Evolutionary conservation across 2,329 filamentous ascomycete genomes (phyloP).

Genomic region (Chrysoporthe deuterocubensis): DNA sequence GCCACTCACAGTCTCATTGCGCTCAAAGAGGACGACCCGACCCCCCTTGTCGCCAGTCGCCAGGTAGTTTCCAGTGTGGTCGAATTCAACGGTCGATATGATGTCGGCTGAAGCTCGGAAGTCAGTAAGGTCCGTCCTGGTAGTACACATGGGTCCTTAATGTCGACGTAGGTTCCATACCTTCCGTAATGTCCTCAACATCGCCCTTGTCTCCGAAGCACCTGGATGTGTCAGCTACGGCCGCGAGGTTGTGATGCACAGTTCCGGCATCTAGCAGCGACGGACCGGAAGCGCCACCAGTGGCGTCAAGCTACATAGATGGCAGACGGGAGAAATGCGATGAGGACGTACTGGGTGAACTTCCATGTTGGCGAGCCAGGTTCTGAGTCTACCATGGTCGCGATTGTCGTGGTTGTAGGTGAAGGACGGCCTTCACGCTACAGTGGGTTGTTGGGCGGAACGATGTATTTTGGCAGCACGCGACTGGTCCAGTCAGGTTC

Average conservation of each 20-base stretch:
- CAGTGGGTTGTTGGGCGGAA: constrained; percentile 19
- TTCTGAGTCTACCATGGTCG: constrained; percentile 96
- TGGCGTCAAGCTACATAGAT: neutral
- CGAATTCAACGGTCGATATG: constrained; percentile 89
- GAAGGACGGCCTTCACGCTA: constrained; percentile 35
- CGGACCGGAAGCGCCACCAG: neutral
- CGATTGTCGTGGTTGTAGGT: constrained; percentile 33
- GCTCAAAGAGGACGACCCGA: constrained; percentile 82
- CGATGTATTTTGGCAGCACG: constrained; percentile 17
- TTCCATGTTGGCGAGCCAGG: constrained; percentile 97
- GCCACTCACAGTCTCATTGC: constrained; percentile 88
- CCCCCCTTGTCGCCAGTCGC: constrained; percentile 91
- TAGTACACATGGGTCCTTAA: neutral
- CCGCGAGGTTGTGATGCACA: constrained; percentile 4
- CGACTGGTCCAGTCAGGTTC: constrained; percentile 18
- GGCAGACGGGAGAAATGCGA: constrained; percentile 11
- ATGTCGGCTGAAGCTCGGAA: constrained; percentile 69
- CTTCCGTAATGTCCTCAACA: constrained; percentile 97
- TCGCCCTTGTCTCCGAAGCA: constrained; percentile 99
- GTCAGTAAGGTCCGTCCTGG: constrained; percentile 32
- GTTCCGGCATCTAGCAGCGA: neutral
- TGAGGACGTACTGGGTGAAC: constrained; percentile 88
- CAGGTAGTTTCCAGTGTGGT: constrained; percentile 87
- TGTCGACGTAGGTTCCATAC: constrained; percentile 21
- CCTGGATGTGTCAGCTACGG: constrained; percentile 54